Base-by-base conservation (phyloP, 139 green algal genomes). In the Monoraphidium neglectum region DNA sequence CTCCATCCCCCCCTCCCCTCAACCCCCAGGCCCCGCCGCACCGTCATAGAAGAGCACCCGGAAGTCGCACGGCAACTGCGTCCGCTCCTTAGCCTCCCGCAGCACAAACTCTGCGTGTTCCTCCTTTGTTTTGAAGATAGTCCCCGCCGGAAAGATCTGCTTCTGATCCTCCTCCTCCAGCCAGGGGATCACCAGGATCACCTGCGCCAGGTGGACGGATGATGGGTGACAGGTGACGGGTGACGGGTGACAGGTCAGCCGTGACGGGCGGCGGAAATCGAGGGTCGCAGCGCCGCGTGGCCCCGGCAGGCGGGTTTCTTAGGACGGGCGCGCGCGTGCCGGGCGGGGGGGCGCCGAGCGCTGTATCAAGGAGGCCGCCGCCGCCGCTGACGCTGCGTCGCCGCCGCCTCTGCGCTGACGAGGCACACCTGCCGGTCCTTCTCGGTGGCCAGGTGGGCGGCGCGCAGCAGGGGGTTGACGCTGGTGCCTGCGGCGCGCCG, bases 401-500 rank as follows among this genome's bases (percentile, higher is more conserved):
- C 28, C 28, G 16, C 28, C 26, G 6, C 57, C 28, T 32, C 57
- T 28, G 51, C 26, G 10, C 57, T 13, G 8, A 65, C 28, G 10
- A 10, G 6, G 10, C 32, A 15, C n/a, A 46, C 62, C 62, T 69
- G 40, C 5, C 62, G 32, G 62, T 24, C 35, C 32, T 35, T n/a
- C 36, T 89, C 82, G 12, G 80, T 62, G 2, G 93, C 86, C 2
- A 98, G 86, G 81, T 97, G 97, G 0, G 93, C 94, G 1, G 94
- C 95, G 6, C 95, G 84, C 70, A 98, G 85, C 65, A 98, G 87
- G n/a, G 95, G 95, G 86, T 98, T 98, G 21, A 98, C 91, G 4
- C 92, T 85, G 0, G 95, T 98, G 61, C 95, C 76, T 80, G 54
- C 51, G 56, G n/a, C 51, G 21, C 51, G 51, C 21, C 51, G 21